Conservation (phyloP, 305 asterid species). For the Fraxinus latifolia region DNA sequence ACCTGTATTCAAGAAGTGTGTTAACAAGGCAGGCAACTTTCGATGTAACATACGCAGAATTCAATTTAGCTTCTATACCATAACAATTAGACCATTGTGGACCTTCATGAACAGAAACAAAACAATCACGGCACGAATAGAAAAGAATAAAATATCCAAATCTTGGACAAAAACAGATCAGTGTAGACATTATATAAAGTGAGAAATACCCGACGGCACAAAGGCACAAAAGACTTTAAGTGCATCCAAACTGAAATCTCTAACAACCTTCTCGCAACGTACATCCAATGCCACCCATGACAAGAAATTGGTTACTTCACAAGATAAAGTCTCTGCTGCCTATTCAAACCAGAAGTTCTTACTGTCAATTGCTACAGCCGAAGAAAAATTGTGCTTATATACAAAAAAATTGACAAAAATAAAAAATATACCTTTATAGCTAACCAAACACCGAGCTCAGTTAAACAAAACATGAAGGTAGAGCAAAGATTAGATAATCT, state of each 20-base stretch:
- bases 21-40: constrained; percentile 63
- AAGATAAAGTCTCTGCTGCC: constrained; percentile 64
- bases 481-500: constrained; percentile 37
- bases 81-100: constrained; percentile 29
- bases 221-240: constrained; percentile 35
- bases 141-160: constrained; percentile 9
- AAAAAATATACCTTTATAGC: constrained; percentile 58
- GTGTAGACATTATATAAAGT: background rate
- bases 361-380: background rate
- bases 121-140: constrained; percentile 13
- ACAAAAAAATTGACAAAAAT: background rate
- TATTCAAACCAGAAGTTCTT: constrained; percentile 25
- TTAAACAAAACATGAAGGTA: constrained; percentile 51
- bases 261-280: constrained; percentile 36
- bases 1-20: constrained; percentile 81
- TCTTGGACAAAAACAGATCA: background rate
- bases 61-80: constrained; percentile 34
- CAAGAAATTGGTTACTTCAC: constrained; percentile 31
- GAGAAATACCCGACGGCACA: constrained; percentile 51
- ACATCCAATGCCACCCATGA: constrained; percentile 49
- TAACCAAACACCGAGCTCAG: constrained; percentile 68
- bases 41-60: constrained; percentile 54
- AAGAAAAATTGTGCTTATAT: background rate
- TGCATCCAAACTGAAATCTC: constrained; percentile 55
- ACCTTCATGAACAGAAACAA: constrained; percentile 30